Evolutionary conservation across 2,329 filamentous ascomycete genomes (phyloP).

Genomic region (Colletotrichum sp.): DNA sequence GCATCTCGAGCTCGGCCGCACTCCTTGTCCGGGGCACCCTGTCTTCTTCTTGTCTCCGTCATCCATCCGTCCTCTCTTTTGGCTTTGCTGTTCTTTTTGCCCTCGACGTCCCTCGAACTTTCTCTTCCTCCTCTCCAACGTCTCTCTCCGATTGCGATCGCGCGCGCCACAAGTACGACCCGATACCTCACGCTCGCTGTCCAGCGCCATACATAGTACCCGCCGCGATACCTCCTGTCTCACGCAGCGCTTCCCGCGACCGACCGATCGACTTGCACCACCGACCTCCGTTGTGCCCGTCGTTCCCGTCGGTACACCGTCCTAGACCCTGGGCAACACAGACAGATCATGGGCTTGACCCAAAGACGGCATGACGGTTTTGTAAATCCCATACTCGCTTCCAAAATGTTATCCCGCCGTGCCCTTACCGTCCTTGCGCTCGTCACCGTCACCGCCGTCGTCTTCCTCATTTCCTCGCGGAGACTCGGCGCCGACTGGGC

Average conservation of each 20-base stretch:
- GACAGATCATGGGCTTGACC: constrained; percentile 12
- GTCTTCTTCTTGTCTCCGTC: background rate
- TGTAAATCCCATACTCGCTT: constrained; percentile 1
- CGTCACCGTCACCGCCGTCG: constrained; percentile 29
- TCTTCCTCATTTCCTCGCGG: constrained; percentile 36
- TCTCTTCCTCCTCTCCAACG: background rate
- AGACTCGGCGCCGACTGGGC: constrained; percentile 33
- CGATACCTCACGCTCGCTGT: background rate
- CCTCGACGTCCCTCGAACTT: background rate
- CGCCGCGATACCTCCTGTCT: background rate
- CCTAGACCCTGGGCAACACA: background rate
- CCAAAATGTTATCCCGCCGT: constrained; percentile 32
- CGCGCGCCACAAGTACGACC: background rate
- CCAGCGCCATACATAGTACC: background rate
- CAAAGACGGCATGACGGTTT: constrained; percentile 10
- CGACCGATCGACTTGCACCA: too few relatives aligned
- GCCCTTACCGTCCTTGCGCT: constrained; percentile 29
- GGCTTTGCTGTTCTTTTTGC: background rate
- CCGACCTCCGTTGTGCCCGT: background rate
- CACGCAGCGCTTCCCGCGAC: background rate
- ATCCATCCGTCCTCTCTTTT: background rate
- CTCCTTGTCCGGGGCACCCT: background rate
- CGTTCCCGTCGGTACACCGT: background rate
- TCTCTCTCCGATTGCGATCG: background rate
- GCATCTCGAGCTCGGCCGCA: background rate